Evolutionary conservation across 23 red algal genomes (phyloP).

Genomic region (Gracilariopsis chorda): DNA sequence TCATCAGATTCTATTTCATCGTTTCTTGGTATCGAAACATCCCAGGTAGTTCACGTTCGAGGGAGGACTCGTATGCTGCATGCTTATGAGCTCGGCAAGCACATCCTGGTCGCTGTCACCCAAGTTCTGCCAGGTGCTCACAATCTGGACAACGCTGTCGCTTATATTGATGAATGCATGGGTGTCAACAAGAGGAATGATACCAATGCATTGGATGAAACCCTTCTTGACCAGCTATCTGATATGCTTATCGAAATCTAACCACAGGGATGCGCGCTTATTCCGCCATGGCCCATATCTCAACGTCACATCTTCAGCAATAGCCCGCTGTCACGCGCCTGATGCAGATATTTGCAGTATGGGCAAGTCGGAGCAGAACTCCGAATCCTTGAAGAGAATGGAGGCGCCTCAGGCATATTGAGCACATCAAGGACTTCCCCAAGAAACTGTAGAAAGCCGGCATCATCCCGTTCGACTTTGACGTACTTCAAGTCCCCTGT

Average conservation of each 20-base stretch:
- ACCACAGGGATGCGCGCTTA: too few species aligned
- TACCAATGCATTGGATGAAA: background rate
- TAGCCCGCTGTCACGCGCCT: constrained; percentile 30
- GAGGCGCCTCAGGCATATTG: constrained; percentile 41
- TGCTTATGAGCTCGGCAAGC: constrained; percentile 37
- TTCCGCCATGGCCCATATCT: too few species aligned
- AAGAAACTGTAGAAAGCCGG: background rate
- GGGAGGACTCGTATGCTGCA: constrained; percentile 18
- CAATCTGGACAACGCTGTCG: constrained; percentile 52
- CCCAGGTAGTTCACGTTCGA: constrained; percentile 23
- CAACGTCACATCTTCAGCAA: too few species aligned
- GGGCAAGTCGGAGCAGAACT: constrained; percentile 13
- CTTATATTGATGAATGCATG: constrained; percentile 33
- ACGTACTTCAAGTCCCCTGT: constrained; percentile 60
- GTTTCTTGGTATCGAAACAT: background rate
- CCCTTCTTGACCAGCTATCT: constrained; percentile 1
- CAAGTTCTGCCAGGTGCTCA: constrained; percentile 28
- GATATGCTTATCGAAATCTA: background rate
- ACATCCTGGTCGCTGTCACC: constrained; percentile 43
- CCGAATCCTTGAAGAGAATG: background rate
- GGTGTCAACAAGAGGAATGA: constrained; percentile 2
- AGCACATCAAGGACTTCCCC: constrained; percentile 14
- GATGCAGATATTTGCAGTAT: constrained; percentile 57
- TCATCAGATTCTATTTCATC: constrained; percentile 3
- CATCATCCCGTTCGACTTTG: constrained; percentile 44